These are phyloP conservation scores for Alopecurus myosuroides DNA, from an alignment of 176 grass and related monocot genomes.

Conservation along the genomic window DNA sequence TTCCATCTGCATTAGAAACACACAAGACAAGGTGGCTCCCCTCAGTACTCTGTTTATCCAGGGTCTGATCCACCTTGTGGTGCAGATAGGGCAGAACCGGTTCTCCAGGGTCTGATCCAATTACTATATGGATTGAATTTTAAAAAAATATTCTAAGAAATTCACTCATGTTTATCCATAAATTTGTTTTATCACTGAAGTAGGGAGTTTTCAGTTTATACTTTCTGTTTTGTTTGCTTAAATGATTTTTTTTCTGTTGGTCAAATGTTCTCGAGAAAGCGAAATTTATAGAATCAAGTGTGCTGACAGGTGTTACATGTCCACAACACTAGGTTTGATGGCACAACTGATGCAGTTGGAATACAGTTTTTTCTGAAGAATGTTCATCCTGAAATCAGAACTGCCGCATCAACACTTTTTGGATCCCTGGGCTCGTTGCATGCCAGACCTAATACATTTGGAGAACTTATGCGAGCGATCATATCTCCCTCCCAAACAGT, in stretches of 20 bases:
- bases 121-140: neutral
- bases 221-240: neutral
- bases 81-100: neutral
- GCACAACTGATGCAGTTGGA: constrained; percentile 68
- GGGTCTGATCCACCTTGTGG: neutral
- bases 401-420: constrained; percentile 56
- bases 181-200: neutral
- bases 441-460: constrained; percentile 82
- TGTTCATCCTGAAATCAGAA: constrained; percentile 60
- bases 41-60: neutral
- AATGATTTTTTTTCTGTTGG: neutral
- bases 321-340: constrained; percentile 62
- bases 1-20: neutral
- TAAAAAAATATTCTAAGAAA: neutral
- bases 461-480: constrained; percentile 71
- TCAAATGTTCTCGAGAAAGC: neutral
- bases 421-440: constrained; percentile 31
- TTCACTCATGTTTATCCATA: neutral
- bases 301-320: constrained; percentile 1
- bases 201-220: neutral
- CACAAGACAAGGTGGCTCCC: neutral
- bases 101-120: neutral
- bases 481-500: constrained; percentile 60
- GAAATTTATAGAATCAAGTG: neutral
- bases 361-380: constrained; percentile 93